Evolutionary conservation across 2,329 filamentous ascomycete genomes (phyloP), one percentile per base, ranked within the genome.

Genomic region (Diaporthe vexans): DNA sequence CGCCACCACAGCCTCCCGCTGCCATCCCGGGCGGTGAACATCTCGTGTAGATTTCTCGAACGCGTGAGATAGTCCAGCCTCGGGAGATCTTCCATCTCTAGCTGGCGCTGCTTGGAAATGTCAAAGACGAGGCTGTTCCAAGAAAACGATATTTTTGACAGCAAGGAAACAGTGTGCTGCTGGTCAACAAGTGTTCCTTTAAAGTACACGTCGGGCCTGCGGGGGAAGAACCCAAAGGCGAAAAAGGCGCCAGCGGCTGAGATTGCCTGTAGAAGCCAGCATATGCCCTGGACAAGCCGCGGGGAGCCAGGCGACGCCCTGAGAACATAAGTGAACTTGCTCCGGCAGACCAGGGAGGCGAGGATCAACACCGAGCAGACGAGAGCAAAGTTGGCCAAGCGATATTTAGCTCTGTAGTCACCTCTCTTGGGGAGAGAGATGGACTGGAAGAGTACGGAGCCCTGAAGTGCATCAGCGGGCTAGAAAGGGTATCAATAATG

Each of bases 201-300:
- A 65, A 81, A 73, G 69, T 79, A 83, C 43, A 83, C 79, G 72
- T 83, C 81, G 0, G 82, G 82, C 8, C 81, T 81, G 17, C 81
- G 81, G 4, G 80, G 80, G 43, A 83, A 79, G 6, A 76, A 75
- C 8, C 82, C 80, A 43, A 82, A 82, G 7, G 79, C 76, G 10
- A 78, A 67, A 24, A 77, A 73, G 5, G 78, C 77, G 0, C 73
- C 59, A 24, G 81, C 57, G 1, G 80, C 79, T 1, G 77, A 72
- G 4, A 76, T 17, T 3, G 80, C 65, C 59, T 83, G 78, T 5
- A 78, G 72, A 1, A 81, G 76, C 79, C 79, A 80, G 67, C 79
- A 79, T 35, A 82, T 71, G 10, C 76, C 72, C 0, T 76, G 74
- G 19, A 75, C 73, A 9, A 79, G 67, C 17, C 74, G 73, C 15